These are phyloP conservation scores for Coemansia sp. DNA, from an alignment of 192 early-diverging fungal genomes.

Conservation along the genomic window DNA sequence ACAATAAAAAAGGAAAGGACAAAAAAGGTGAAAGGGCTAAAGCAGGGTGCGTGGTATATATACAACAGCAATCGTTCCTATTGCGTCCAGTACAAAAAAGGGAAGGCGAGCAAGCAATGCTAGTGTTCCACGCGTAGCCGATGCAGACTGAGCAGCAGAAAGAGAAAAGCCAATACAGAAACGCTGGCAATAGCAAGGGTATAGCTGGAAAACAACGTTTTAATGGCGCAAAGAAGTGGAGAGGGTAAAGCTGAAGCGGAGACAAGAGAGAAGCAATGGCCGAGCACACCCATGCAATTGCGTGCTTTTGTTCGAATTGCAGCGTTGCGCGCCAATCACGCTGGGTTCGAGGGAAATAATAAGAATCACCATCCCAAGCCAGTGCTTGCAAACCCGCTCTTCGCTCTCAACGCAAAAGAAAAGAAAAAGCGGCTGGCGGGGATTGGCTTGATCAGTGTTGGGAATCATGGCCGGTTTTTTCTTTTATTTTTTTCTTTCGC, in stretches of 20 bases:
- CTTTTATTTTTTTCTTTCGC: not conserved
- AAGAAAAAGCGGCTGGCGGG: not conserved
- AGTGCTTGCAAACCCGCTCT: too few relatives aligned
- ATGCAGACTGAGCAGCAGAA: too few relatives aligned
- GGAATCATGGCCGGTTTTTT: not conserved
- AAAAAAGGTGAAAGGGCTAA: not conserved
- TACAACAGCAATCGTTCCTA: constrained; percentile 3
- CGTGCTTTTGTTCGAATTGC: not conserved
- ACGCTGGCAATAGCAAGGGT: not conserved
- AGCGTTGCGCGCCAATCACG: not conserved
- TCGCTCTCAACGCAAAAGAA: not conserved
- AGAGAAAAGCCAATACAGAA: too few relatives aligned
- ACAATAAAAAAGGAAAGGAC: not conserved
- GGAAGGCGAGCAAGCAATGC: not conserved
- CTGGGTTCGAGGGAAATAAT: not conserved
- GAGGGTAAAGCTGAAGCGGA: not conserved
- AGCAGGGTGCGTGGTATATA: not conserved
- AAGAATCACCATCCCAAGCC: not conserved
- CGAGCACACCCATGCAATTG: not conserved
- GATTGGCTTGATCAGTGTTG: not conserved
- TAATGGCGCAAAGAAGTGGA: not conserved
- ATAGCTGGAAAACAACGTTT: not conserved
- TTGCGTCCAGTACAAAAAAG: constrained; percentile 1
- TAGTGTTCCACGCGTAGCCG: not conserved
- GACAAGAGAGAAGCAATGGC: not conserved